A percentile compares a stretch with the other conserved stretches of the same genome.
Evolutionary conservation across 169 alveolate species (phyloP).

Genomic region (Plasmodium reichenowi): DNA sequence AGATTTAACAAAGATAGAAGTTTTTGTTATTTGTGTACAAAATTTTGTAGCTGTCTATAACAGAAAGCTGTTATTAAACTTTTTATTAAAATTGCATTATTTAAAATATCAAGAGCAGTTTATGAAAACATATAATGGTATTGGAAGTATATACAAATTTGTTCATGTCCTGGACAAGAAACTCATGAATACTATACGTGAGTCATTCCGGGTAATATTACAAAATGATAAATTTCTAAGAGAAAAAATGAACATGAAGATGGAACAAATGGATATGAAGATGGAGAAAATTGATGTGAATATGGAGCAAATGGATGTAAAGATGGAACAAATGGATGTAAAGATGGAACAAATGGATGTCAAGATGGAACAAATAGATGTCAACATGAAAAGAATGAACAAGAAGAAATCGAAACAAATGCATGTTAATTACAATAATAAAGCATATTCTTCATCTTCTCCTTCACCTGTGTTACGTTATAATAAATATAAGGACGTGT

Average conservation of each 20-base stretch:
- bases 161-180: conserved; percentile 7
- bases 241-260: background rate
- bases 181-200: background rate
- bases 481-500: background rate
- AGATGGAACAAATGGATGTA: no score
- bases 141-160: conserved; percentile 31
- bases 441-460: conserved; percentile 7
- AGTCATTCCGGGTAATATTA: conserved; percentile 15
- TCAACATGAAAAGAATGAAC: no score
- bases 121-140: conserved; percentile 34
- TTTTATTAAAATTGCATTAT: conserved; percentile 26
- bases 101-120: conserved; percentile 29
- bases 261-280: no score
- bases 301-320: no score
- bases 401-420: background rate
- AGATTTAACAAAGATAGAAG: conserved; percentile 39
- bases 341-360: no score
- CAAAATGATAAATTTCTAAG: conserved; percentile 7
- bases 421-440: conserved; percentile 8
- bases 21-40: conserved; percentile 16
- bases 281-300: no score
- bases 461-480: no score
- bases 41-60: conserved; percentile 24
- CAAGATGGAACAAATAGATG: no score
- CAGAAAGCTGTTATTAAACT: conserved; percentile 41